phyloP scores from a whole-genome alignment of 257 asterid species.

The Penstemon newberryi region DNA sequence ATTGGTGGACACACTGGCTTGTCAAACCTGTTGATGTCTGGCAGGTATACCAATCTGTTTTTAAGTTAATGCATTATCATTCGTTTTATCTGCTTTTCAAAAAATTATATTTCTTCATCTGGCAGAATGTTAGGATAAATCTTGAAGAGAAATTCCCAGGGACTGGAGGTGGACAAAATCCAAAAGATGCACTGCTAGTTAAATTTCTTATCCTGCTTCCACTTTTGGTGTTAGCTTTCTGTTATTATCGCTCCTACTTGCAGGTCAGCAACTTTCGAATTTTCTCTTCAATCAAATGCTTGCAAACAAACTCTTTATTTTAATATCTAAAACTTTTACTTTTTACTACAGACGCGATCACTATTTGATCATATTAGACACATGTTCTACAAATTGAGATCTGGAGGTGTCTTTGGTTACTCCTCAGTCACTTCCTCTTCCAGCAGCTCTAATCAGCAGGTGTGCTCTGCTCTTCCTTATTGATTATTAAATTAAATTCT shows the following conservation, averaged over 20 bases:
- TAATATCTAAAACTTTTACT: constrained; percentile 27
- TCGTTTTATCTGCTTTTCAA: constrained; percentile 16
- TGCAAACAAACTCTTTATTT: constrained; percentile 13
- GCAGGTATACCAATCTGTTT: constrained; percentile 64
- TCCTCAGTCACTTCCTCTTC: constrained; percentile 69
- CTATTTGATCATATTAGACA: constrained; percentile 71
- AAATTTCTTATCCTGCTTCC: constrained; percentile 76
- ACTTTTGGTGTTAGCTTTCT: constrained; percentile 49
- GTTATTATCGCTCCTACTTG: constrained; percentile 66
- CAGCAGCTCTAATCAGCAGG: constrained; percentile 73
- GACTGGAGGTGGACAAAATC: constrained; percentile 85
- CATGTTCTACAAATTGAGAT: constrained; percentile 70
- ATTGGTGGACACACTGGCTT: constrained; percentile 99
- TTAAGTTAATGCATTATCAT: neutral
- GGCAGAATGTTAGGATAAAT: constrained; percentile 71
- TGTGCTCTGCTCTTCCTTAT: constrained; percentile 31
- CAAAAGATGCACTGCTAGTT: constrained; percentile 64
- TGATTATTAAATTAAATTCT: constrained; percentile 8
- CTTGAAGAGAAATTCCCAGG: constrained; percentile 90
- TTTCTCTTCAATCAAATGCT: constrained; percentile 20
- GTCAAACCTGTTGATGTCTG: constrained; percentile 95
- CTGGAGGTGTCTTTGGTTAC: constrained; percentile 68
- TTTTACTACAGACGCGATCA: constrained; percentile 62
- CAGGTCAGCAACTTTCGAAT: constrained; percentile 56
- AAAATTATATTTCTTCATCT: constrained; percentile 18